Percentiles rank a stretch among this genome's conserved stretches.
Conservation (phyloP, 192 early-diverging fungal genomes). For the Geranomyces michiganensis region DNA sequence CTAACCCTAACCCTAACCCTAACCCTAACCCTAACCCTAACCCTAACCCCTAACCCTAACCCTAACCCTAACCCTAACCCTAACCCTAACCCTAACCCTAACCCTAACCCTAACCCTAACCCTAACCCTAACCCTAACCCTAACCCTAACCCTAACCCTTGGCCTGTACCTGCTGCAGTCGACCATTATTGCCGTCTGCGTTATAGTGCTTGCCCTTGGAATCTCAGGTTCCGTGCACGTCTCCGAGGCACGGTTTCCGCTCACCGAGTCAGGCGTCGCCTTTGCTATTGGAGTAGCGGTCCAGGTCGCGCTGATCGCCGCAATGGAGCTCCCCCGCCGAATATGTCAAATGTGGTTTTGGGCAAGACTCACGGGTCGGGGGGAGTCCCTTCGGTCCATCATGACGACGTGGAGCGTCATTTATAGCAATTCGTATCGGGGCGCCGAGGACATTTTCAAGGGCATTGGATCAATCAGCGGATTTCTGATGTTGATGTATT, state of each 20-base stretch:
- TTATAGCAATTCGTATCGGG: slow-evolving; percentile 19
- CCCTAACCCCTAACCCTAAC: too few species aligned
- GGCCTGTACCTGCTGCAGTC: too few species aligned
- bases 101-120: too few species aligned
- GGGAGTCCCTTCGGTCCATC: neutral
- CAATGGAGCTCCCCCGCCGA: slow-evolving; percentile 1
- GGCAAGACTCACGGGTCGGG: neutral
- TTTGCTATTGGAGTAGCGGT: slow-evolving; percentile 8
- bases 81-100: too few species aligned
- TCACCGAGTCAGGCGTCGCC: neutral
- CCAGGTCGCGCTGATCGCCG: neutral
- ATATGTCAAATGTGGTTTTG: slow-evolving; percentile 13
- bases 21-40: too few species aligned
- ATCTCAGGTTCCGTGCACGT: neutral
- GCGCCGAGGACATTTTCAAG: neutral
- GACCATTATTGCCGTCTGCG: neutral
- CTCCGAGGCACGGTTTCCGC: neutral
- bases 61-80: too few species aligned
- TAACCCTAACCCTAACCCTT: too few species aligned
- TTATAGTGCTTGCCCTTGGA: neutral
- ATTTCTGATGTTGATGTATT: neutral
- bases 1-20: too few species aligned
- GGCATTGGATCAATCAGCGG: slow-evolving; percentile 11
- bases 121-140: too few species aligned
- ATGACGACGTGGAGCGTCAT: slow-evolving; percentile 17